Conservation (phyloP, 1,284 basidiomycete genomes). For the Sanguinoderma infundibulare region DNA sequence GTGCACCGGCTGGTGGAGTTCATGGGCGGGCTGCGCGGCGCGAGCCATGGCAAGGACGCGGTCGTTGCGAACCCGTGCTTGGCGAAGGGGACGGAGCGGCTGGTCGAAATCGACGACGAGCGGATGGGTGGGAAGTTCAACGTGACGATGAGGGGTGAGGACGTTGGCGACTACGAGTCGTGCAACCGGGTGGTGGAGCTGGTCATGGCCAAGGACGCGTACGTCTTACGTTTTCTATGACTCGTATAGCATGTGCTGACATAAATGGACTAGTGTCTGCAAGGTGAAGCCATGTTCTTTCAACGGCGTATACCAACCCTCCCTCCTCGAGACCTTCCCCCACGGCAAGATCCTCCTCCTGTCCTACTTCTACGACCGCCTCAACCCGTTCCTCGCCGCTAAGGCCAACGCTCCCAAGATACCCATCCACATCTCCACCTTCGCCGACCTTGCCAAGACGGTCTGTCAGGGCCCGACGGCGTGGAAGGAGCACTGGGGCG, state of each 20-base stretch:
- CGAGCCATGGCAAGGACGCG: constrained; percentile 41
- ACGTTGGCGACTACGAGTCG: constrained; percentile 83
- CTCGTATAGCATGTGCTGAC: constrained; percentile 3
- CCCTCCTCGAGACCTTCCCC: constrained; percentile 89
- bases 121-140: constrained; percentile 50
- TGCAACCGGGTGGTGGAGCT: constrained; percentile 88
- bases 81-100: constrained; percentile 64
- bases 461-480: constrained; percentile 73
- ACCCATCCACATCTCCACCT: constrained; percentile 60
- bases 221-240: constrained; percentile 41
- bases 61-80: constrained; percentile 81
- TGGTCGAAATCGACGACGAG: constrained; percentile 75
- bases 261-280: constrained; percentile 65
- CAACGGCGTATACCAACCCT: constrained; percentile 96
- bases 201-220: constrained; percentile 96
- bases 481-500: constrained; percentile 66
- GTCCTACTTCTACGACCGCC: constrained; percentile 97
- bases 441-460: constrained; percentile 68
- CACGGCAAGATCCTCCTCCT: constrained; percentile 81
- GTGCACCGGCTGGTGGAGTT: constrained; percentile 93
- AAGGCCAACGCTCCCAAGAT: constrained; percentile 34
- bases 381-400: constrained; percentile 75
- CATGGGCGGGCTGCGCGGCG: constrained; percentile 60
- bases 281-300: constrained; percentile 93
- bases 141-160: constrained; percentile 83